Evolutionary conservation across 441 rosid species (phyloP).

Genomic region (Theobroma grandiflorum): DNA sequence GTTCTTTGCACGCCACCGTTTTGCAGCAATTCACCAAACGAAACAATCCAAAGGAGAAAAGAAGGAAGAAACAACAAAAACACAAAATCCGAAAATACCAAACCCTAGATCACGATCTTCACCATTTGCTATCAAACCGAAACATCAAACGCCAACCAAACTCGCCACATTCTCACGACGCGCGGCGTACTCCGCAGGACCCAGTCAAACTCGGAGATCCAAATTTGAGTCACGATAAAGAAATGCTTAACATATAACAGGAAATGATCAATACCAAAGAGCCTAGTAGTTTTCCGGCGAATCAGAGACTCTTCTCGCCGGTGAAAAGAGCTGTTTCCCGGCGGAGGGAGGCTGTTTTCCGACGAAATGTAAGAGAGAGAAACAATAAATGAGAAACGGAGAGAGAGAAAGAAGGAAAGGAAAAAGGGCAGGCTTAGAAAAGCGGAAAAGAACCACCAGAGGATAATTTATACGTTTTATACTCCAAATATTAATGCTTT

Average conservation of each 20-base stretch:
- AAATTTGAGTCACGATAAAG: constrained; percentile 29
- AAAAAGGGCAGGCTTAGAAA: constrained; percentile 61
- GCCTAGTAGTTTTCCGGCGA: constrained; percentile 29
- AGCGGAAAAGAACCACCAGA: constrained; percentile 53
- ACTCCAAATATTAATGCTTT: constrained; percentile 45
- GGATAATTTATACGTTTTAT: constrained; percentile 79
- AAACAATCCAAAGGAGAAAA: constrained; percentile 37
- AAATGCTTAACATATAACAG: constrained; percentile 19
- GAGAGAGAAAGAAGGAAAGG: constrained; percentile 27
- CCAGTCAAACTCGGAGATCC: constrained; percentile 73
- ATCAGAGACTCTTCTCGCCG: background rate
- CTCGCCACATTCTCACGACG: constrained; percentile 77
- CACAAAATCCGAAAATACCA: constrained; percentile 39
- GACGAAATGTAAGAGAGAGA: constrained; percentile 43
- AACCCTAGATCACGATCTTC: constrained; percentile 88
- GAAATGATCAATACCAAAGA: constrained; percentile 13
- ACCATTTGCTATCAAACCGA: constrained; percentile 37
- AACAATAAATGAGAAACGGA: constrained; percentile 51
- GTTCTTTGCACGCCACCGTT: constrained; percentile 67
- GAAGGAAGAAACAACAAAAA: constrained; percentile 28
- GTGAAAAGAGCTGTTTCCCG: constrained; percentile 22
- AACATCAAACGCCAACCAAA: constrained; percentile 38
- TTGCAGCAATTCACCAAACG: constrained; percentile 34
- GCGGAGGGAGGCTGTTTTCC: constrained; percentile 32
- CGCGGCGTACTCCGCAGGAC: constrained; percentile 44